phyloP scores from a whole-genome alignment of 306 rosid species.

The Lathyrus tuberosus region DNA sequence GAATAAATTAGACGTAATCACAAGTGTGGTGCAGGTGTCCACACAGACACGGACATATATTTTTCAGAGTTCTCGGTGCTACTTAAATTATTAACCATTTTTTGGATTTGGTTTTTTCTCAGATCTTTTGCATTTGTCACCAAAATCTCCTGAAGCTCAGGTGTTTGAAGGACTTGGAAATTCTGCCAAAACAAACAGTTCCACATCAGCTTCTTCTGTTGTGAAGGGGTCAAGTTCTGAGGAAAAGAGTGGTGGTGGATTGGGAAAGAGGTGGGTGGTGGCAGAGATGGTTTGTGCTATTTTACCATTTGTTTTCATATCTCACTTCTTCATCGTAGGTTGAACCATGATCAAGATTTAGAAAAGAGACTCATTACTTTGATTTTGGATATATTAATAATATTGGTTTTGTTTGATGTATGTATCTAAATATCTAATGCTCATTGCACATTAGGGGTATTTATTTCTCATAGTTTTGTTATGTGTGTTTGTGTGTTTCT shows the following conservation, averaged over 20 bases:
- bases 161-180: slow-evolving; percentile 53
- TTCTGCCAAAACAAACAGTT: slow-evolving; percentile 30
- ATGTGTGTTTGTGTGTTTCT: neutral
- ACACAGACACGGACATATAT: too few relatives aligned
- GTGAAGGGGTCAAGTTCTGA: slow-evolving; percentile 43
- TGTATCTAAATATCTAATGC: neutral
- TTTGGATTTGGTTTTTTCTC: slow-evolving; percentile 11
- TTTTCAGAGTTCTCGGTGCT: too few relatives aligned
- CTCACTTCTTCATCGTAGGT: slow-evolving; percentile 37
- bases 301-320: slow-evolving; percentile 45
- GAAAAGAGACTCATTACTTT: neutral
- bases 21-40: too few relatives aligned
- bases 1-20: too few relatives aligned
- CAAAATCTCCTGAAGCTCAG: slow-evolving; percentile 70
- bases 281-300: slow-evolving; percentile 42
- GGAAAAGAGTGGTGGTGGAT: slow-evolving; percentile 48
- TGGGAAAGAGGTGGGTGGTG: slow-evolving; percentile 43
- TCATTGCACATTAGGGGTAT: too few relatives aligned
- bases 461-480: neutral
- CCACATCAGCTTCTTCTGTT: slow-evolving; percentile 39
- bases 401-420: neutral
- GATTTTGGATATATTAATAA: neutral
- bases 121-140: slow-evolving; percentile 77
- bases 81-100: too few relatives aligned
- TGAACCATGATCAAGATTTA: slow-evolving; percentile 12